Base-by-base conservation (phyloP, 106 monocot species). In the Vanilla planifolia region DNA sequence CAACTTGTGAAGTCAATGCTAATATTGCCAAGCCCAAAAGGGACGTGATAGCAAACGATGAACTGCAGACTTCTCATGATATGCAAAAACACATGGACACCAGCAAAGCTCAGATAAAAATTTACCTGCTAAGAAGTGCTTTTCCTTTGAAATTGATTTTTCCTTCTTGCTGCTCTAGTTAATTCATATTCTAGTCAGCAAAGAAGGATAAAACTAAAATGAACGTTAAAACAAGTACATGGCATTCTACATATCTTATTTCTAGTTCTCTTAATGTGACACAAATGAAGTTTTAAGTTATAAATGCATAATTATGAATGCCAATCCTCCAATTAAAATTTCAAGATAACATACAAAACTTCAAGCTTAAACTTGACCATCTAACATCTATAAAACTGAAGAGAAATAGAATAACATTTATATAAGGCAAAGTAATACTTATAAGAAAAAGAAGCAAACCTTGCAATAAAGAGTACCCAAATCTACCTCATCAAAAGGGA, bases 401-500 rank as follows among this genome's bases (percentile, higher is more conserved):
- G n/a, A n/a, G n/a, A n/a, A n/a, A n/a, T n/a, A n/a, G n/a, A n/a
- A n/a, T n/a, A n/a, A n/a, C n/a, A n/a, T 56, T 19, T 34, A 3
- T 30, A 52, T 19, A 56, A 7, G 20, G 16, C 1, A 45, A 17
- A 45, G 14, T 15, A 17, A n/a, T 45, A 45, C 4, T 1, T n/a
- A 45, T 45, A 1, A 17, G 15, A 57, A 3, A 35, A 57, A 34
- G 63, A 29, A 48, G 25, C 32, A 42, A 61, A 85, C 86, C 78
- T 86, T 87, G 60, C 60, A 65, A 59, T 93, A 93, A 37, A 89
- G 85, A 17, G 80, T 77, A 46, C 81, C 66, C 53, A 93, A 70
- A 80, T 93, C 93, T 65, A 85, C 77, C 45, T 93, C 89, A 71
- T 93, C 93, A 80, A 93, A 93, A 57, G 93, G 93, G 36, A 93